Base-by-base conservation (phyloP, 805 yeast species). In the Starmerella sirachaensis region DNA sequence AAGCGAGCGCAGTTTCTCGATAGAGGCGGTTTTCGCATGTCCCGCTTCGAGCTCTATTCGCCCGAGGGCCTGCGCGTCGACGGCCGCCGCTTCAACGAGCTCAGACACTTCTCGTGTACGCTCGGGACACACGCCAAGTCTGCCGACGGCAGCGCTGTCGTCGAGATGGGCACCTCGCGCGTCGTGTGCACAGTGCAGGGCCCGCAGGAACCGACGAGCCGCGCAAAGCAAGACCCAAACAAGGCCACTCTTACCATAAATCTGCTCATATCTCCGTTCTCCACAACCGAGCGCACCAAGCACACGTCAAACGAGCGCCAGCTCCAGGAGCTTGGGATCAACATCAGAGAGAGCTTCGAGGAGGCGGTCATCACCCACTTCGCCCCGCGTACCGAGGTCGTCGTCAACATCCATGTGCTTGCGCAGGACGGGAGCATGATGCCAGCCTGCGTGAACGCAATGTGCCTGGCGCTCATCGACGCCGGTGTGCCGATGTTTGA, bases 401-500 rank as follows among this genome's bases (percentile, higher is more conserved):
- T 72, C 29, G 69, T 88, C 6, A 70, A 72, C 30, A 63, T 86
- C 6, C 81, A 82, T 47, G 85, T 91, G 0, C 63, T 91, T 37
- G 75, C 84, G 11, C 83, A 84, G 52, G 98, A 91, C 53, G 98
- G 98, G 26, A 94, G 94, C 0, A 55, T 88, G 18, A 58, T 88
- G 46, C 72, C 94, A 0, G 68, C 80, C 1, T 73, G 91, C 47
- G 68, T 83, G 29, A 91, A 91, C 55, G 82, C 96, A 8, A 72
- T 82, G 29, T 83, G 95, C 1, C 62, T 91, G 50, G 96, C 94
- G 0, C 65, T 91, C 30, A 74, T 91, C 23, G 97, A 91, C 60
- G 96, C 97, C 2, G 97, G 97, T 34, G 77, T 91, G 31, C 79
- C 95, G 5, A 77, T 91, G 78, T 80, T 78, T 54, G 97, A 91